Base-by-base conservation (phyloP, 208 protist genomes). In the Trypanosoma mega region DNA sequence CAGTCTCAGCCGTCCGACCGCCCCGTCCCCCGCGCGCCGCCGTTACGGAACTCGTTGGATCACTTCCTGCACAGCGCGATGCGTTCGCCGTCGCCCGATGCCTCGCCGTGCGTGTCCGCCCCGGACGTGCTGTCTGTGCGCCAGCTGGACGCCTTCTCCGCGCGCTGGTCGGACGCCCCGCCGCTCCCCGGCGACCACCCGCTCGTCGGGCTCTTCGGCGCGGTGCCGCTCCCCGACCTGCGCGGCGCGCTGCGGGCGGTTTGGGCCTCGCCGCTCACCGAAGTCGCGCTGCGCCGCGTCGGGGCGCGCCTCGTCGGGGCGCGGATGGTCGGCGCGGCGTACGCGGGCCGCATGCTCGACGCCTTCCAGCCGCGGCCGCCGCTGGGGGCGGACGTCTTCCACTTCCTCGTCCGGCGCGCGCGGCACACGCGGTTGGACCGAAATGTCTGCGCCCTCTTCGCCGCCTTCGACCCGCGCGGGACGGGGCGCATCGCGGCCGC, bases 11-110 rank as follows among this genome's bases (percentile, higher is more conserved):
- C 36, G 9, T 11, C 26, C 4, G 30, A 36, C 18, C 1, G 12
- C 12, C 18, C 12, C 31, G 51, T 27, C 24, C n/a, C 21, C 26
- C 5, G 20, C 2, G 27, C 34, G 20, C 2, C 30, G 43, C 24
- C 14, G 2, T 55, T 78, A 24, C 80, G 88, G 37, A 88, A 79
- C 61, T 84, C 82, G 26, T 79, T 78, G 30, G 86, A 93, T 45
- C 82, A 76, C 47, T 84, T 86, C 37, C 57, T 93, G 30, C 59
- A 75, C 9, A 52, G 44, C n/a, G 49, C 65, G 21, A 72, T 72
- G 65, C 57, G 54, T 27, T 29, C 41, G 23, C 43, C 56, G 1
- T n/a, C 43, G 9, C 3, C 36, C 43, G 44, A 20, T 23, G 1
- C 12, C 41, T 12, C 16, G 20, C 5, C 29, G 34, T 5, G 27